Base-by-base conservation (phyloP, 2,329 filamentous ascomycete genomes). In the Hymenoscyphus fraxineus region DNA sequence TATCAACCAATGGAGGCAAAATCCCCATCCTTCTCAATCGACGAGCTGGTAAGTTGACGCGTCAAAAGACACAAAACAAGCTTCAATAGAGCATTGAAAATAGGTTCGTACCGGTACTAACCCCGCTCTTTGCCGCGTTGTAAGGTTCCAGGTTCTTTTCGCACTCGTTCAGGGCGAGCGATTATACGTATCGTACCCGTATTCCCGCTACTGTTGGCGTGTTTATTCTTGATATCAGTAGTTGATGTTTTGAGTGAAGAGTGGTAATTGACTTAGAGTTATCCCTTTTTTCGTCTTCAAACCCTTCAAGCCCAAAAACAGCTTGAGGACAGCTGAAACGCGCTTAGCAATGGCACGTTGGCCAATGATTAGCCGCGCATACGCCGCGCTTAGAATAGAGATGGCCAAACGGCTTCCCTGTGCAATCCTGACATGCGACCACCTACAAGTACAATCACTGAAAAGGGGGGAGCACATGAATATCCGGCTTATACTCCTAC, bases 361-460 rank as follows among this genome's bases (percentile, higher is more conserved):
- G 6, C 16, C 9, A 7, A 44, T n/a, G 13, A 44, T n/a, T 39
- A 60, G 58, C 32, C 35, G 35, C 19, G 5, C 32, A n/a, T 16
- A 16, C 44, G 19, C 10, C 58, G 39, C 58, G 58, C 38, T 38
- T 31, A 38, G 41, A 60, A 40, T 27, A 41, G 15, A 19, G 35
- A 19, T 22, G 15, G 13, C 58, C 58, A 60, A 57, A 57, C 55
- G 13, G 35, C 27, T 27, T 27, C 35, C 54, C 32, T 38, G 27
- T 60, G 58, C 22, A 60, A 35, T 31, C 27, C 31, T 57, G 63
- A 40, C 61, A 58, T 47, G 60, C 35, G 56, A 62, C 44, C 27
- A 41, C 7, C 19, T 32, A 35, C 10, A 6, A 44, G 15, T 32
- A 35, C 10, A 6, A 44, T 58, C 31, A 7, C 19, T 32, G 9